Evolutionary conservation across 2,329 filamentous ascomycete species (phyloP), one percentile per base, ranked within the genome.

Genomic region (Talaromyces sp.): DNA sequence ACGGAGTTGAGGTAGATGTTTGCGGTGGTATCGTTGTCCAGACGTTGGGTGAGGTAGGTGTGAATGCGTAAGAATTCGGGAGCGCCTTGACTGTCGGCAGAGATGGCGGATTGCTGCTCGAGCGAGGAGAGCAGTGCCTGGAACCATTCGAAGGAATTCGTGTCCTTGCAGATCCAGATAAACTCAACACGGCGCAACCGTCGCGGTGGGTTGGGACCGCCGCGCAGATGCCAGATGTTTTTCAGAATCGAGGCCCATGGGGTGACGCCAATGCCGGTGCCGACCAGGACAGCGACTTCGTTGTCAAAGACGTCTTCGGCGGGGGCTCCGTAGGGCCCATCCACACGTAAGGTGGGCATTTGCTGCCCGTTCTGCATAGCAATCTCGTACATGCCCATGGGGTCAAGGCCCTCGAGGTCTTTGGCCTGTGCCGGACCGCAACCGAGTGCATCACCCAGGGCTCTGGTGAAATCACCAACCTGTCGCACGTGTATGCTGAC

Each of bases 301-400:
- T 92, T 93, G 77, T 93, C 95, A 82, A 99, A 98, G 27, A 99
- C 95, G 67, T 99, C 95, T 78, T 99, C 95, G 13, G 95, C 95
- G 0, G 95, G 95, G 0, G 95, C 95, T 75, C 95, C 95, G 71
- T 97, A 99, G 0, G 95, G 95, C 0, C 95, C 95, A 66, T 99
- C 95, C 68, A 98, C 92, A 54, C 92, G 90, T 51, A 99, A 85
- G 0, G 80, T 79, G 4, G 95, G 95, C 93, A 98, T 97, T 71
- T 89, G 85, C 73, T 97, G 91, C 30, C 93, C 93, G 71, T 96
- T 93, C 74, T 93, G 88, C 4, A 98, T 86, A 17, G 93, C 95
- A 32, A 99, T 91, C 76, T 99, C 95, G 82, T 97, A 99, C 91
- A 98, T 96, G 57, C 93, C 93, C 80, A 91, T 90, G 0, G 92